Evolutionary conservation across 495 filamentous ascomycete species (phyloP).

Genomic region (Penicillium subrubescens): DNA sequence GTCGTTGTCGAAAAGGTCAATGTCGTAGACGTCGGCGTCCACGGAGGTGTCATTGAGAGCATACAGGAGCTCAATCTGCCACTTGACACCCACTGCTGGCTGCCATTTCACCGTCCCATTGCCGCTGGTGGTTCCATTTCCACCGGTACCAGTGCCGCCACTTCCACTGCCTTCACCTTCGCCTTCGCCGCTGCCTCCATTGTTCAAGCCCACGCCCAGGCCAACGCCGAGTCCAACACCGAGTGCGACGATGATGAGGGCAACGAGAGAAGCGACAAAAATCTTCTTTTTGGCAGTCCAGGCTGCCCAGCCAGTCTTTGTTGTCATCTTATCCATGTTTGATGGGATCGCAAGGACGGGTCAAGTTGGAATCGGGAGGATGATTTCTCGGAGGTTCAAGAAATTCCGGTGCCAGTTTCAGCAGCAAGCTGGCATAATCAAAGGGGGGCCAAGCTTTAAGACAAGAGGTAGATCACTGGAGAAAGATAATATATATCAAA

Average conservation of each 20-base stretch:
- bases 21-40: constrained; percentile 58
- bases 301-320: constrained; percentile 31
- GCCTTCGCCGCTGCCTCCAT: constrained; percentile 17
- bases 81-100: constrained; percentile 50
- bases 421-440: neutral
- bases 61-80: constrained; percentile 57
- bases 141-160: constrained; percentile 11
- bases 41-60: constrained; percentile 46
- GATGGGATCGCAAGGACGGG: neutral
- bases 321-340: neutral
- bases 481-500: constrained; percentile 12
- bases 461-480: constrained; percentile 7
- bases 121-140: constrained; percentile 26
- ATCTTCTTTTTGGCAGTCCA: constrained; percentile 46
- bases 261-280: constrained; percentile 28
- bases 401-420: neutral
- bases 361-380: neutral
- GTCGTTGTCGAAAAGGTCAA: constrained; percentile 61
- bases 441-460: neutral
- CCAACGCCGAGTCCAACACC: constrained; percentile 57
- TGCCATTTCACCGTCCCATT: constrained; percentile 46
- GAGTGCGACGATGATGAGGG: constrained; percentile 47
- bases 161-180: constrained; percentile 19
- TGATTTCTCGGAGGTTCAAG: neutral
- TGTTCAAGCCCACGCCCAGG: constrained; percentile 45